Conservation (phyloP, 2,329 filamentous ascomycete genomes). For the Hymenoscyphus repandus region DNA sequence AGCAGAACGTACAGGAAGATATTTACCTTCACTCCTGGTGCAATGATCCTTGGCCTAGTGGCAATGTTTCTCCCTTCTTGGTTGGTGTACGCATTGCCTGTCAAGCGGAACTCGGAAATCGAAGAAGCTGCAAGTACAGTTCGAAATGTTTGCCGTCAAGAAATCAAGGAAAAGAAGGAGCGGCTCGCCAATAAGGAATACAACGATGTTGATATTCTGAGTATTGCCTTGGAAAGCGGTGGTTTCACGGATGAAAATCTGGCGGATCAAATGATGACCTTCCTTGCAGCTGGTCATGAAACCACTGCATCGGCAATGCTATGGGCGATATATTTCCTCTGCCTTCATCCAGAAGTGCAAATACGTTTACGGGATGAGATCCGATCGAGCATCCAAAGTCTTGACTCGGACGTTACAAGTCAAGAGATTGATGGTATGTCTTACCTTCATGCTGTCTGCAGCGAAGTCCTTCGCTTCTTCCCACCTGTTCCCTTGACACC, state of each 20-base stretch:
- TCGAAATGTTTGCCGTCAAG: constrained; percentile 58
- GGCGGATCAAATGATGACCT: constrained; percentile 72
- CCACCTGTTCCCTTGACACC: constrained; percentile 67
- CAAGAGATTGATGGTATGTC: constrained; percentile 65
- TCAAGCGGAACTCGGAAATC: constrained; percentile 66
- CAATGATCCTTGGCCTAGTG: constrained; percentile 52
- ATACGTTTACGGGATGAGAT: constrained; percentile 63
- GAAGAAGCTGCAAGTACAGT: constrained; percentile 51
- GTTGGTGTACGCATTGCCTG: constrained; percentile 58
- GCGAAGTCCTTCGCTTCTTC: constrained; percentile 69
- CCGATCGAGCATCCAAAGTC: constrained; percentile 50
- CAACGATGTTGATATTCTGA: constrained; percentile 67
- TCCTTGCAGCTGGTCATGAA: constrained; percentile 70
- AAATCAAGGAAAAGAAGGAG: constrained; percentile 67
- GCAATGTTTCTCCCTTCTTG: constrained; percentile 57
- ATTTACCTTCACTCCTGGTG: constrained; percentile 47
- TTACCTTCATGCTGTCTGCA: constrained; percentile 75
- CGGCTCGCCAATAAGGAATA: constrained; percentile 45
- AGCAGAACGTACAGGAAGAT: constrained; percentile 51
- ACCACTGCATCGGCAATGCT: constrained; percentile 71
- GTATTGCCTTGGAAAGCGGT: constrained; percentile 71
- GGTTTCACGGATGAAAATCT: constrained; percentile 73
- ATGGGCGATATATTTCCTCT: constrained; percentile 71
- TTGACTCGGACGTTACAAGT: constrained; percentile 40
- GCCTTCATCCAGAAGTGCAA: constrained; percentile 60